Evolutionary conservation across 2,329 filamentous ascomycete species (phyloP), one percentile per base, ranked within the genome.

Genomic region (Fusarium denticulatum): DNA sequence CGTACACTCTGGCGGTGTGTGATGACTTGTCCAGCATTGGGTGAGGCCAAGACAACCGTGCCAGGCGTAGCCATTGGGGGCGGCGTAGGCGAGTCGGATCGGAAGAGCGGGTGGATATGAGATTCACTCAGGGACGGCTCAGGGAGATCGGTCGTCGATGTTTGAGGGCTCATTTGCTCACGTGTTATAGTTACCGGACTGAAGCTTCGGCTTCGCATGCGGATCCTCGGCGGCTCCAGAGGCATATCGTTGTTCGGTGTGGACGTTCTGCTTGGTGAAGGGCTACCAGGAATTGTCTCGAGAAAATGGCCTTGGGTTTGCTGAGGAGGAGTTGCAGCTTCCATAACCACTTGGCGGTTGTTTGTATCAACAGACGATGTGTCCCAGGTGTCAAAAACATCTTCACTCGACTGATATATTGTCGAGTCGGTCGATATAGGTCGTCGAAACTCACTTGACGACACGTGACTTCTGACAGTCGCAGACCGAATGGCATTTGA

Each of bases 101-200:
- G 88, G 84, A 95, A 95, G 7, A 95, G 86, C 14, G 93, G 93
- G 80, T 95, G 93, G 50, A 95, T 94, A 78, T 94, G 90, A 7
- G 90, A 86, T 79, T 95, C 92, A 76, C 86, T 83, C 72, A 83
- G 71, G 18, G 76, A 79, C 46, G 65, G 65, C 55, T 68, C 63
- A 10, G 63, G 90, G 5, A 90, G 86, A 79, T 95, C 92, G 76
- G 86, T 83, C 73, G 82, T 70, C 18, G 76, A 79, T 30, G 77
- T 78, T 67, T 77, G 73, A 24, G 73, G 60, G 20, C 61, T 67
- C 13, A 70, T 64, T 36, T 70, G 69, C 67, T 83, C 81, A 26
- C 80, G 80, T 13, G 78, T 76, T 37, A 77, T 78, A 16, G 81
- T 64, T 16, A 81, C 76, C 10, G 88, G 86, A 74, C 87, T 89